Conservation (phyloP, 805 yeast species). For the Candida verbasci region DNA sequence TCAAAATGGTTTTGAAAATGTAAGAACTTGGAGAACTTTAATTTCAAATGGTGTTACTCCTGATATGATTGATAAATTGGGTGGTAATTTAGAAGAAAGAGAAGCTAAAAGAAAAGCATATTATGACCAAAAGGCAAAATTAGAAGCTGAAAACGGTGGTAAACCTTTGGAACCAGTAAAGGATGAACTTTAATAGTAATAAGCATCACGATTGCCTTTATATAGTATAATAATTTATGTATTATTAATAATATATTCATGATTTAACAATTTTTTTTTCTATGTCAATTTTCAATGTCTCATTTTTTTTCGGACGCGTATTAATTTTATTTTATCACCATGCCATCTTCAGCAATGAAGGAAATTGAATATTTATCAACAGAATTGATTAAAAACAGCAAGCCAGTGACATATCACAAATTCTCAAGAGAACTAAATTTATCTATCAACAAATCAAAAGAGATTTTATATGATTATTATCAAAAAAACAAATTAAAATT, state of each 20-base stretch:
- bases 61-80: constrained; percentile 36
- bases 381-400: constrained; percentile 18
- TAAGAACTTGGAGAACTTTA: constrained; percentile 54
- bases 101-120: constrained; percentile 15
- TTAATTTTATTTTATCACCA: constrained; percentile 24
- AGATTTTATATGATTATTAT: constrained; percentile 34
- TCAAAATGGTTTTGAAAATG: constrained; percentile 65
- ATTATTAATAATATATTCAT: no score
- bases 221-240: neutral
- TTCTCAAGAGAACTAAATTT: constrained; percentile 38
- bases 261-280: no score
- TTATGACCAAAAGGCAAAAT: constrained; percentile 5
- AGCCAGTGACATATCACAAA: constrained; percentile 37
- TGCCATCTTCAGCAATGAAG: constrained; percentile 20
- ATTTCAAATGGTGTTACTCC: constrained; percentile 40
- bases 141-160: constrained; percentile 3
- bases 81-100: constrained; percentile 30
- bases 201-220: neutral
- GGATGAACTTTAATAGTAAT: constrained; percentile 12
- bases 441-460: constrained; percentile 36
- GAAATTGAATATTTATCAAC: constrained; percentile 29
- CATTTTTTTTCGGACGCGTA: no score
- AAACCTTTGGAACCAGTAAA: constrained; percentile 6
- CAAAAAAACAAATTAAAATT: constrained; percentile 28
- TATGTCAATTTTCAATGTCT: no score